Base-by-base conservation (phyloP, 345 rosid species). In the Gynandropsis gynandra region DNA sequence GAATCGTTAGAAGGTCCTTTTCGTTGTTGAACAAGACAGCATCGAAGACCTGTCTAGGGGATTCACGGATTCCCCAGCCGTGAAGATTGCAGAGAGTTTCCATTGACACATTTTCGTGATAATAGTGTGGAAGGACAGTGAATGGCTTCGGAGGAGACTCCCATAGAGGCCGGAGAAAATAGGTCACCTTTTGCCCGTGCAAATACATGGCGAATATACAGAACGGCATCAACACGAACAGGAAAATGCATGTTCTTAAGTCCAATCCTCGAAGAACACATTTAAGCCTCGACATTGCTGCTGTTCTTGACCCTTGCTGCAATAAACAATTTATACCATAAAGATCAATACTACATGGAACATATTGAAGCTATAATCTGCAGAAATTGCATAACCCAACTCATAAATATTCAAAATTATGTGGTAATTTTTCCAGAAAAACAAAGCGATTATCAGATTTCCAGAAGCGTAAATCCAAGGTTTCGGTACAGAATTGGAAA, bases 11-110 rank as follows among this genome's bases (percentile, higher is more conserved):
- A 14, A 89, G 80, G 39, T 89, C 97, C 0, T 67, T 52, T 63
- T 89, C 97, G 20, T 81, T 81, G 52, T 81, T 89, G 72, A 89
- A 89, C 52, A 89, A 47, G 34, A 83, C 95, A 0, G 90, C 94
- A 66, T 89, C 97, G 33, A 50, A 89, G 14, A 89, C 94, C 7
- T 90, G 78, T 40, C 97, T 75, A 0, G 97, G 97, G 0, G 79
- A 71, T 32, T 86, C 87, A 10, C 97, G 84, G 61, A 76, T 59
- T 42, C 74, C 71, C 97, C 97, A 89, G 0, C 97, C 95, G 14
- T 89, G 94, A 59, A 89, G 95, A 27, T 32, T 66, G 70, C 97
- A 86, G 33, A 78, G 88, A 39, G 66, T 59, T 66, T 74, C 71
- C 86, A 71, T 80, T 0, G 90, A 62, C 44, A 74, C 78, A 14